Evolutionary conservation across 2,329 filamentous ascomycete genomes (phyloP), one percentile per base, ranked within the genome.

Genomic region (Calonectria ilicicola): DNA sequence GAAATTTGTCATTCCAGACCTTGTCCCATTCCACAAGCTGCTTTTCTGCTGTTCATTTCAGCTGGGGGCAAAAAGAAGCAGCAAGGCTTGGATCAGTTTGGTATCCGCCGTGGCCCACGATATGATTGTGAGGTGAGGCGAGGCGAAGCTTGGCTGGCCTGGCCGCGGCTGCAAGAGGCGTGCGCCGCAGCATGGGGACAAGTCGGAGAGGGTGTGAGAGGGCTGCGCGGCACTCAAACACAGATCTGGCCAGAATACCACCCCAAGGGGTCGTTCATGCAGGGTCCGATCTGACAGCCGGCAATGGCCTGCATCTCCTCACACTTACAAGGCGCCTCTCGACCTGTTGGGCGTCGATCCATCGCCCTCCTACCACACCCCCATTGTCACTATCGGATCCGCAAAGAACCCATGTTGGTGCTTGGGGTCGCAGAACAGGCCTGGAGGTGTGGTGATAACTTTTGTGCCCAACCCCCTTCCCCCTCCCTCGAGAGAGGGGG

Each of bases 1-100:
- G 75, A 74, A 75, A 81, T 78, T 75, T 78, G 74, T 63, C 78
- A 80, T 80, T 80, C 79, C 79, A 72, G 49, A 71, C 68, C 62
- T 51, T 66, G 47, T 69, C 70, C 72, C 78, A 80, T 80, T 80
- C 78, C 78, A 76, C 19, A 47, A 42, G 42, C 29, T 26, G 51
- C 17, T 2, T 19, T 26, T 47, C 26, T 32, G 51, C 60, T 71
- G 62, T 74, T 53, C 75, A 79, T 80, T 75, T 32, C 75, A 72
- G 74, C 72, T 67, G 75, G 75, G 67, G 77, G 76, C 77, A 65
- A 80, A 75, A 70, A 27, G 47, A 69, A 69, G 73, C 72, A 73
- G 60, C 72, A 66, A 46, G 46, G 65, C 64, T 65, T 44, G 58
- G 69, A 42, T 40, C 62, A 53, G 72, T 69, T 74, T 72, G 64